phyloP scores from a whole-genome alignment of 805 yeast genomes.

The Helenozyma baotianmanensis region DNA sequence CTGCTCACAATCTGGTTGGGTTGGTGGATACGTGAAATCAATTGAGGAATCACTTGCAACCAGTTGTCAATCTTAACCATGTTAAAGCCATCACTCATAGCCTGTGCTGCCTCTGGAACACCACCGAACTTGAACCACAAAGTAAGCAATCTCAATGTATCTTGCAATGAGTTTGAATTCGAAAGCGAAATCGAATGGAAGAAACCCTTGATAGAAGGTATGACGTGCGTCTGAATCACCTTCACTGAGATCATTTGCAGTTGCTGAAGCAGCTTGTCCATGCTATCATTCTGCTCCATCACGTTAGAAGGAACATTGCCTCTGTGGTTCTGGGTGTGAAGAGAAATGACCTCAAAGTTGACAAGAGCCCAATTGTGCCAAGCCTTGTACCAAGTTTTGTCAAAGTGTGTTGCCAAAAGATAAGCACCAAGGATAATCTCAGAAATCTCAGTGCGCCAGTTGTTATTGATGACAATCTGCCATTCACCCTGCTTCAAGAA shows the following conservation, averaged over 20 bases:
- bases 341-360: slow-evolving; percentile 88
- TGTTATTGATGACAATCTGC: slow-evolving; percentile 77
- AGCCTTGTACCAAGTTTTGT: slow-evolving; percentile 91
- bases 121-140: slow-evolving; percentile 98
- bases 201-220: slow-evolving; percentile 94
- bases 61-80: slow-evolving; percentile 89
- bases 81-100: slow-evolving; percentile 85
- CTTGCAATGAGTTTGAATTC: slow-evolving; percentile 83
- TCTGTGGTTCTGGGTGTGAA: slow-evolving; percentile 33
- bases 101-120: slow-evolving; percentile 81
- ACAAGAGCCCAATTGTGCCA: slow-evolving; percentile 99
- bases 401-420: slow-evolving; percentile 91
- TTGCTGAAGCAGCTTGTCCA: slow-evolving; percentile 11
- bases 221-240: slow-evolving; percentile 78
- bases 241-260: slow-evolving; percentile 36
- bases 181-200: slow-evolving; percentile 92
- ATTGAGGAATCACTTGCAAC: slow-evolving; percentile 93
- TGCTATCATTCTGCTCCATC: slow-evolving; percentile 25
- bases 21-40: slow-evolving; percentile 94
- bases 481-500: slow-evolving; percentile 98
- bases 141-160: slow-evolving; percentile 82
- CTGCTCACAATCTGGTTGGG: slow-evolving; percentile 82
- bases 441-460: slow-evolving; percentile 74
- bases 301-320: slow-evolving; percentile 13
- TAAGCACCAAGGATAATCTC: slow-evolving; percentile 89